Evolutionary conservation across 2,329 filamentous ascomycete species (phyloP).

Genomic region (Colletotrichum sp.): DNA sequence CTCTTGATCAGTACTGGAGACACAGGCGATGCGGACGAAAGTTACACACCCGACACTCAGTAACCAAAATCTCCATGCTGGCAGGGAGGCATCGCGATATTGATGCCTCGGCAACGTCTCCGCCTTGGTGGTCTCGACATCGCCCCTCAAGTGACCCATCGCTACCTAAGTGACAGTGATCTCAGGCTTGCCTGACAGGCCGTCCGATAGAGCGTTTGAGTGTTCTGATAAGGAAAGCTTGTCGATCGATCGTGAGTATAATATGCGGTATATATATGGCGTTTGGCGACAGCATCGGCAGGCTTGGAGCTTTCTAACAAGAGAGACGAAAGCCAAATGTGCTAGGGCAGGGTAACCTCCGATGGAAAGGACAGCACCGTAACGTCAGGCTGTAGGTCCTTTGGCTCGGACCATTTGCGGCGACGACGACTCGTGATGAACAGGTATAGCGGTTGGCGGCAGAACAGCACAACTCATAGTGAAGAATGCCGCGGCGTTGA

Average conservation of each 20-base stretch:
- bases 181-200: not conserved
- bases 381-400: not conserved
- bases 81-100: conserved; percentile 22
- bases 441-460: not conserved
- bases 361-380: not conserved
- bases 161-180: not conserved
- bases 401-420: not conserved
- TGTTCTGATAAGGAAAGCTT: not conserved
- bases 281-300: not conserved
- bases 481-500: not conserved
- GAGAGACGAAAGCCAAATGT: not conserved
- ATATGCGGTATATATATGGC: not conserved
- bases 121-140: not conserved
- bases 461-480: conserved; percentile 6
- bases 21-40: not conserved
- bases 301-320: not conserved
- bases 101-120: not conserved
- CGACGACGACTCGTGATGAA: not conserved
- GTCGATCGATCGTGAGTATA: not conserved
- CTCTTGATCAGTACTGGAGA: not conserved
- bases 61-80: conserved; percentile 36
- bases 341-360: not conserved
- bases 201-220: not conserved
- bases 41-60: conserved; percentile 35
- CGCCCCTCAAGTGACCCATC: not conserved